A percentile compares a stretch with the other conserved stretches of the same genome.
phyloP scores from a whole-genome alignment of 1,139 yeast genomes.

The Hyphopichia wangnamkhiaoensis region DNA sequence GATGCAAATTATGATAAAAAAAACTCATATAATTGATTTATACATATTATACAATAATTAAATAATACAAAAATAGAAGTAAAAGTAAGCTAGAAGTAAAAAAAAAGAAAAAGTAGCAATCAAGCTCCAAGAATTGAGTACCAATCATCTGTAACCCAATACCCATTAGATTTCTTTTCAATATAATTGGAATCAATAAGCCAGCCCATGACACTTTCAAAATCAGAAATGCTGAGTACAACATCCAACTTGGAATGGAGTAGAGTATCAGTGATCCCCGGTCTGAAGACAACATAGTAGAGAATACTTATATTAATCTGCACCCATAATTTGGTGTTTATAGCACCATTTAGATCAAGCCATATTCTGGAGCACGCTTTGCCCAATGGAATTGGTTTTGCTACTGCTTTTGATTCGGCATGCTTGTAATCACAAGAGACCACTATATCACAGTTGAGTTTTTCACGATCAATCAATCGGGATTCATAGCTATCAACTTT shows the following conservation, averaged over 20 bases:
- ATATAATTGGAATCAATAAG: slow-evolving; percentile 46
- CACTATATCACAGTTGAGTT: slow-evolving; percentile 65
- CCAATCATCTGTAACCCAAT: slow-evolving; percentile 56
- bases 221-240: slow-evolving; percentile 51
- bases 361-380: slow-evolving; percentile 69
- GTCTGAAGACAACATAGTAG: slow-evolving; percentile 57
- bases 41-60: too few species aligned
- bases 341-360: slow-evolving; percentile 65
- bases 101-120: too few species aligned
- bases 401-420: slow-evolving; percentile 4
- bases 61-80: neutral
- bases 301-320: slow-evolving; percentile 51
- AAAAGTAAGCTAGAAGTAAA: too few species aligned
- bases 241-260: slow-evolving; percentile 38
- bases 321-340: slow-evolving; percentile 63
- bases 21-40: too few species aligned
- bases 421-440: slow-evolving; percentile 13
- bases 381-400: slow-evolving; percentile 53
- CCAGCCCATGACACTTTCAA: slow-evolving; percentile 58
- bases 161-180: slow-evolving; percentile 33
- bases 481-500: slow-evolving; percentile 61
- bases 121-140: slow-evolving; percentile 37
- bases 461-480: slow-evolving; percentile 59
- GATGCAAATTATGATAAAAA: neutral
- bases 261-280: slow-evolving; percentile 54